Evolutionary conservation across 768 basidiomycete species (phyloP).

Genomic region (Serendipita sp.): DNA sequence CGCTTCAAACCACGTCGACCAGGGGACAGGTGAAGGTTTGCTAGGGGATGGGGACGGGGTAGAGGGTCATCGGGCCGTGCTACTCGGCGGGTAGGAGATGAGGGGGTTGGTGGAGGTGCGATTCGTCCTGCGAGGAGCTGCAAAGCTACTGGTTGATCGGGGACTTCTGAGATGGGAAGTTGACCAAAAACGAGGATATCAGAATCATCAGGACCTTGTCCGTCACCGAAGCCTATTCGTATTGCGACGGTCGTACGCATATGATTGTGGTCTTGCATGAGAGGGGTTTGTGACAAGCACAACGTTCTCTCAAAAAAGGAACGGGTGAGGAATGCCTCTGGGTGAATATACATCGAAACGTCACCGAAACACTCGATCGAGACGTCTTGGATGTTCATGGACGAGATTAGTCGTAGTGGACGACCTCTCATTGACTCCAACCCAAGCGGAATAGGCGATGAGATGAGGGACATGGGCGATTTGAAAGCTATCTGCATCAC

Average conservation of each 20-base stretch:
- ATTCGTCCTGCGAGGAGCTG: slow-evolving; percentile 8
- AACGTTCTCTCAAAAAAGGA: slow-evolving; percentile 7
- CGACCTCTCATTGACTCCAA: slow-evolving; percentile 8
- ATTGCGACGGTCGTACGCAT: neutral
- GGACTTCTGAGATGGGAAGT: neutral
- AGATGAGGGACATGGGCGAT: slow-evolving; percentile 5
- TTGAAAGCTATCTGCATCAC: neutral
- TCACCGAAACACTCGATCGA: slow-evolving; percentile 1
- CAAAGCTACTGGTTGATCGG: neutral
- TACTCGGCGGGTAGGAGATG: neutral
- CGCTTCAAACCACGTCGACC: slow-evolving; percentile 1
- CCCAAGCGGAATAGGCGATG: slow-evolving; percentile 6
- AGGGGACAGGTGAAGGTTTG: neutral
- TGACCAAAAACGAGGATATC: slow-evolving; percentile 7
- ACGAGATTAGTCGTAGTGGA: neutral
- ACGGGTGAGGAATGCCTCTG: neutral
- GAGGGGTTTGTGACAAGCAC: neutral
- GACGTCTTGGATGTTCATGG: neutral
- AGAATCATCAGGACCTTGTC: neutral
- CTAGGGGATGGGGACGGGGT: slow-evolving; percentile 1
- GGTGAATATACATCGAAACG: slow-evolving; percentile 7
- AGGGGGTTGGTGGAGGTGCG: neutral
- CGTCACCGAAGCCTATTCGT: slow-evolving; percentile 7
- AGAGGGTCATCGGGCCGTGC: slow-evolving; percentile 8
- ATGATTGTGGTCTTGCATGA: neutral